Evolutionary conservation across 495 filamentous ascomycete species (phyloP).

Genomic region (Penicillium bialowiezense): DNA sequence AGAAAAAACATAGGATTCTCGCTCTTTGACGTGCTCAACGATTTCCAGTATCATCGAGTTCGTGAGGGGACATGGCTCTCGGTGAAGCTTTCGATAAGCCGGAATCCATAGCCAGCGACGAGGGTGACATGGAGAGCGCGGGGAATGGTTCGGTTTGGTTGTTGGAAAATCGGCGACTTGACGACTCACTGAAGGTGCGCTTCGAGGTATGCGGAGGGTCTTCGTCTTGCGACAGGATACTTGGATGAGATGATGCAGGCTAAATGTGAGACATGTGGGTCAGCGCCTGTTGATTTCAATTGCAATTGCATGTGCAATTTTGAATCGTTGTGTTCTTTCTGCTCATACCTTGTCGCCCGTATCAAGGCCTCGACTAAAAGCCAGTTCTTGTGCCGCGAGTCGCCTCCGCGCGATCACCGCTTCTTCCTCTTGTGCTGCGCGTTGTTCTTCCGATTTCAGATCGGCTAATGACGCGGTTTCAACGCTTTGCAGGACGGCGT

Average conservation of each 20-base stretch:
- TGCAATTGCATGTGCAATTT: too few relatives aligned
- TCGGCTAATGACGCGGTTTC: constrained; percentile 62
- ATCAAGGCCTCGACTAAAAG: constrained; percentile 63
- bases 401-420: constrained; percentile 66
- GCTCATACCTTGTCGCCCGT: constrained; percentile 10
- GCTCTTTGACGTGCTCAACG: neutral
- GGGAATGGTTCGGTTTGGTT: constrained; percentile 41
- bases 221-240: constrained; percentile 9
- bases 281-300: too few relatives aligned
- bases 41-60: neutral
- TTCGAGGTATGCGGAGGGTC: neutral
- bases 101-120: constrained; percentile 3
- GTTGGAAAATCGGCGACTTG: constrained; percentile 13
- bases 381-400: constrained; percentile 68
- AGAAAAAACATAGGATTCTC: neutral
- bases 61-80: constrained; percentile 6
- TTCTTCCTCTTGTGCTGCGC: constrained; percentile 64
- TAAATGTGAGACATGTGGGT: neutral
- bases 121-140: constrained; percentile 19
- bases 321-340: too few relatives aligned
- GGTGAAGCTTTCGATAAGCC: constrained; percentile 7
- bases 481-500: constrained; percentile 17
- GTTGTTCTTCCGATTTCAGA: constrained; percentile 74
- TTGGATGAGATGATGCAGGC: constrained; percentile 7
- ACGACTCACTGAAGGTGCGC: constrained; percentile 13